Conservation (phyloP, 345 rosid genomes). For the Melastoma malabathricum region DNA sequence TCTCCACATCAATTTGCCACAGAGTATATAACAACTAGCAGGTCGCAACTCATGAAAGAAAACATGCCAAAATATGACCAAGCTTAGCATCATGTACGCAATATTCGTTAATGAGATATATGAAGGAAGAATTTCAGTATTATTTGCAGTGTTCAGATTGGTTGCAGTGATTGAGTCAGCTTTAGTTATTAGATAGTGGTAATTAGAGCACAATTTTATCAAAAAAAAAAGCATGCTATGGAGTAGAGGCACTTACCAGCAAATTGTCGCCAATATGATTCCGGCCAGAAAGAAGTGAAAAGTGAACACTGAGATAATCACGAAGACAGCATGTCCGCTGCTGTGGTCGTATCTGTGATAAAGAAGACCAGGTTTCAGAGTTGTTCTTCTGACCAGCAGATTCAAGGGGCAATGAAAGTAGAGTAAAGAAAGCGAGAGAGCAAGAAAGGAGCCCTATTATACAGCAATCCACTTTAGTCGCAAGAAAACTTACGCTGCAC, state of each 20-base stretch:
- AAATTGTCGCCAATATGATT: slow-evolving; percentile 61
- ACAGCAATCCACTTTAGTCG: not conserved
- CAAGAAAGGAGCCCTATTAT: not conserved
- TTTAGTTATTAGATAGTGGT: too few species aligned
- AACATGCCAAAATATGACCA: too few species aligned
- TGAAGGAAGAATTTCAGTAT: too few species aligned
- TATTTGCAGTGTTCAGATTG: too few species aligned
- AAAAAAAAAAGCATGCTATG: not conserved
- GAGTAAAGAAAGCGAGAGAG: not conserved
- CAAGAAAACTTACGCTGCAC: slow-evolving; percentile 77
- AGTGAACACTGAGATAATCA: slow-evolving; percentile 63
- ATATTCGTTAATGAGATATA: too few species aligned
- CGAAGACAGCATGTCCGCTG: slow-evolving; percentile 61
- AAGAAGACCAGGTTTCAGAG: not conserved
- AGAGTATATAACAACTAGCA: too few species aligned
- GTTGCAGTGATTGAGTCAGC: too few species aligned
- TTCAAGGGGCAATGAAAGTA: not conserved
- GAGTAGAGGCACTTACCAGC: slow-evolving; percentile 51
- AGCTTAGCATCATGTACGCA: too few species aligned
- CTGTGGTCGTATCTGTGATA: slow-evolving; percentile 88
- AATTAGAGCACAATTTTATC: too few species aligned
- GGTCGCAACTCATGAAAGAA: too few species aligned
- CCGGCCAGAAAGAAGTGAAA: slow-evolving; percentile 75
- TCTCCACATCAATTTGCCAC: too few species aligned
- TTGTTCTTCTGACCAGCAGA: not conserved